These are phyloP conservation scores for Asterophora lycoperdoides DNA, from an alignment of 768 basidiomycete species.

Conservation along the genomic window DNA sequence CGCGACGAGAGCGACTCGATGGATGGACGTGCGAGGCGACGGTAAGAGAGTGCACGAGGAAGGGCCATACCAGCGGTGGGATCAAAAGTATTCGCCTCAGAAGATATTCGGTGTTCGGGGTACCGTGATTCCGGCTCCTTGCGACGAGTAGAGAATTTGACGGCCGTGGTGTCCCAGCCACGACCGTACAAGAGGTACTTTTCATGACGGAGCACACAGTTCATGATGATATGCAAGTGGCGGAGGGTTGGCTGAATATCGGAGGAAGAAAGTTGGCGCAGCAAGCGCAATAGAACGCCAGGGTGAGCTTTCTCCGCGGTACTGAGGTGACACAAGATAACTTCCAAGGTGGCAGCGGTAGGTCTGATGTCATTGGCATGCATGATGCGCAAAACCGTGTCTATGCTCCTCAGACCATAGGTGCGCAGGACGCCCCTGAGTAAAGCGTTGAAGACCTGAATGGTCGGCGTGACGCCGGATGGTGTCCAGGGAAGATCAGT, in stretches of 20 bases:
- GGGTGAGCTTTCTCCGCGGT: slow-evolving; percentile 40
- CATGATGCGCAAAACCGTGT: slow-evolving; percentile 53
- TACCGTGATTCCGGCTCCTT: slow-evolving; percentile 7
- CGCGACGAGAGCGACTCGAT: slow-evolving; percentile 44
- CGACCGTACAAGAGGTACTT: slow-evolving; percentile 38
- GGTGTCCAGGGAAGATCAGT: slow-evolving; percentile 26
- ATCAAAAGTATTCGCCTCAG: slow-evolving; percentile 36
- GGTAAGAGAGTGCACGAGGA: slow-evolving; percentile 26
- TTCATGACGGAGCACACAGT: slow-evolving; percentile 48
- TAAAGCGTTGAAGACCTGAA: slow-evolving; percentile 58
- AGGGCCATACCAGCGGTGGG: slow-evolving; percentile 45
- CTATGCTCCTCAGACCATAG: slow-evolving; percentile 47
- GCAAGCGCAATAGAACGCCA: slow-evolving; percentile 40
- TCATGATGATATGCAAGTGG: slow-evolving; percentile 55
- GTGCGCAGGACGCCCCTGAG: slow-evolving; percentile 45
- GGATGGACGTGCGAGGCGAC: slow-evolving; percentile 35
- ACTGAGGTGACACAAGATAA: slow-evolving; percentile 51
- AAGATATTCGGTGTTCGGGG: slow-evolving; percentile 20
- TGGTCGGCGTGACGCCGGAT: slow-evolving; percentile 32
- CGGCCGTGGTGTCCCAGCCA: slow-evolving; percentile 44
- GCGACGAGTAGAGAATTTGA: slow-evolving; percentile 33
- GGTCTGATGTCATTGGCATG: slow-evolving; percentile 42
- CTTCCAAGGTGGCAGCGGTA: slow-evolving; percentile 50
- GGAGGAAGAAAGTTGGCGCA: slow-evolving; percentile 42
- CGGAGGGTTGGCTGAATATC: slow-evolving; percentile 44